Base-by-base conservation (phyloP, 116 monocot species). In the Trichopus zeylanicus region DNA sequence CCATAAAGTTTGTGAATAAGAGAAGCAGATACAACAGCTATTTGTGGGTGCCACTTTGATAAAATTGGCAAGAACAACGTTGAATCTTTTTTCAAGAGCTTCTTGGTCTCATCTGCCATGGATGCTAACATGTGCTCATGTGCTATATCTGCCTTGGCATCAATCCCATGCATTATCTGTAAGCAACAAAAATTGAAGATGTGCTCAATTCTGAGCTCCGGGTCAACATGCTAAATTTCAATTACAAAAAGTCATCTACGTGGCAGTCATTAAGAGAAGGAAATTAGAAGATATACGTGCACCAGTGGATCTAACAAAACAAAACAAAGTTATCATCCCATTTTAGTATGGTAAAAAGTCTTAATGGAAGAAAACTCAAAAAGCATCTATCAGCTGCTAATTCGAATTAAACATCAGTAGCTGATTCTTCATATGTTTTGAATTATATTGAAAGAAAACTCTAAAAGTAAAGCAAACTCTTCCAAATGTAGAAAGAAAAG, bases 1-100 rank as follows among this genome's bases (percentile, higher is more conserved):
- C 95, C 90, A 65, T 90, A 95, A 72, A 90, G 74, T 64, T 85
- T 95, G 75, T 95, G 95, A 46, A 95, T 68, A 66, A 87, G 74
- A n/a, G 90, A 83, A 35, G 87, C 87, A 70, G 95, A 95, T 73
- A 72, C 56, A 72, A 81, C 72, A 42, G 90, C 69, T n/a, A 90
- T 87, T 47, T 79, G 84, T 56, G 75, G 69, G 58, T 95, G 78
- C 75, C 90, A 77, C 34, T 74, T 73, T 48, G 73, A 74, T 53
- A 95, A 75, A 61, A 86, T 81, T 33, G 95, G 90, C 62, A 79
- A 60, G 72, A 82, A 95, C 1, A 79, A 63, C 9, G 63, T 77
- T 51, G 81, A 74, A 51, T 95, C 95, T 67, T 81, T 90, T 63
- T 95, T 95, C 46, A 95, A 55, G 58, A 95, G 81, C 46, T 70